phyloP scores from a whole-genome alignment of 1,284 basidiomycete species.

The Hymenochaete sp. region DNA sequence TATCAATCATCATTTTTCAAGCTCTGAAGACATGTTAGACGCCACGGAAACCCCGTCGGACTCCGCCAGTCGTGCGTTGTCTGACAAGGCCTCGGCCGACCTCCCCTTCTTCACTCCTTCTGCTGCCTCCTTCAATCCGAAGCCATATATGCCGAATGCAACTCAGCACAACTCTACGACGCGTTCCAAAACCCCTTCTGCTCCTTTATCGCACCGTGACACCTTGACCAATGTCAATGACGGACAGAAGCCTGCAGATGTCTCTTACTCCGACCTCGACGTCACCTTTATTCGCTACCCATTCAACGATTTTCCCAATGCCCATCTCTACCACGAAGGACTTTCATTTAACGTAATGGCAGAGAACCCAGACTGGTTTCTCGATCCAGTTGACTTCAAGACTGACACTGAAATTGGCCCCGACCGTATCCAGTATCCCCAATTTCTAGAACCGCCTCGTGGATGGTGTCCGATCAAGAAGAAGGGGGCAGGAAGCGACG shows the following conservation, averaged over 20 bases:
- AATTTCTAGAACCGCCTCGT: conserved; percentile 65
- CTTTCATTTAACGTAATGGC: conserved; percentile 61
- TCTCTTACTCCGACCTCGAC: conserved; percentile 48
- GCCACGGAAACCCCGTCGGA: neutral
- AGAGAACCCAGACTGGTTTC: conserved; percentile 67
- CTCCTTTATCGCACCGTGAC: conserved; percentile 26
- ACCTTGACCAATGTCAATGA: conserved; percentile 20
- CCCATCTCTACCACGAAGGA: conserved; percentile 52
- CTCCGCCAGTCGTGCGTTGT: conserved; percentile 29
- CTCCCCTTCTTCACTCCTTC: conserved; percentile 52
- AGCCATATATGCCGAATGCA: conserved; percentile 41
- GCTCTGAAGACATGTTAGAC: conserved; percentile 18
- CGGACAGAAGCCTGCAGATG: conserved; percentile 54
- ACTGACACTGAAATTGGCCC: conserved; percentile 33
- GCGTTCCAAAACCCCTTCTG: conserved; percentile 18
- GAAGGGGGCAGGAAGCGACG: conserved; percentile 30
- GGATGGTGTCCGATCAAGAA: conserved; percentile 76
- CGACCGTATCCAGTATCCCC: conserved; percentile 54
- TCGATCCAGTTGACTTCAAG: conserved; percentile 57
- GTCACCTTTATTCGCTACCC: conserved; percentile 64
- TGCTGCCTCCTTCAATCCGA: conserved; percentile 49
- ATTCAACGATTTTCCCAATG: conserved; percentile 53
- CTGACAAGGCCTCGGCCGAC: conserved; percentile 39
- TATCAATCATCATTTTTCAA: no score
- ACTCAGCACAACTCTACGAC: conserved; percentile 18